Conservation (phyloP, 306 rosid species). For the Cicer chorassanicum region DNA sequence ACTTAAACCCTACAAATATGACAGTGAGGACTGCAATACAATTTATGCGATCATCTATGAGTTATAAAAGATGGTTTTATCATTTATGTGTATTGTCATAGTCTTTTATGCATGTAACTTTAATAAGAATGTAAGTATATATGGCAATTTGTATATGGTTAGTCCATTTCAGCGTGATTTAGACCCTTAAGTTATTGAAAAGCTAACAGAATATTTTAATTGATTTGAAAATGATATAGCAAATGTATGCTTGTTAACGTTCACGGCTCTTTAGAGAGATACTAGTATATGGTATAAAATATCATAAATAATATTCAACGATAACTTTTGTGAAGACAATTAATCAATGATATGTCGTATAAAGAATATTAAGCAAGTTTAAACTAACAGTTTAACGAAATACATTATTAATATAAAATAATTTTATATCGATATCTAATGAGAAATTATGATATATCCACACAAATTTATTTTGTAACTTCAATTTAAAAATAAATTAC, state of each 20-base stretch:
- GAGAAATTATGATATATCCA: too few relatives aligned
- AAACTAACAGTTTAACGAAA: neutral
- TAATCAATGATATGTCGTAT: neutral
- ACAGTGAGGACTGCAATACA: neutral
- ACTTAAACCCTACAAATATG: too few relatives aligned
- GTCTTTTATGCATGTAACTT: constrained; percentile 42
- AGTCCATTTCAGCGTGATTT: constrained; percentile 45
- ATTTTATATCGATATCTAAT: too few relatives aligned
- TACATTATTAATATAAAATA: too few relatives aligned
- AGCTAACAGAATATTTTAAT: constrained; percentile 45
- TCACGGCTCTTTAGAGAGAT: constrained; percentile 45
- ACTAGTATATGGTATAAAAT: neutral
- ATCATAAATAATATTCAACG: constrained; percentile 2
- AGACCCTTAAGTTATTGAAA: constrained; percentile 50
- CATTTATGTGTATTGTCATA: neutral
- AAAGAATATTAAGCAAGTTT: constrained; percentile 12
- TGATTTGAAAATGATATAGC: constrained; percentile 42
- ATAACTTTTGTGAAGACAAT: constrained; percentile 6
- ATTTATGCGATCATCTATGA: constrained; percentile 27
- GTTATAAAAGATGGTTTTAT: too few relatives aligned
- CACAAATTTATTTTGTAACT: too few relatives aligned
- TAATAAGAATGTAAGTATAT: constrained; percentile 27
- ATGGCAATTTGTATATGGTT: constrained; percentile 42
- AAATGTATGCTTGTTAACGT: constrained; percentile 45
- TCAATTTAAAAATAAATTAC: too few relatives aligned